These are phyloP conservation scores for Paramecium octaurelia DNA, from an alignment of 73 alveolate genomes.

Conservation along the genomic window DNA sequence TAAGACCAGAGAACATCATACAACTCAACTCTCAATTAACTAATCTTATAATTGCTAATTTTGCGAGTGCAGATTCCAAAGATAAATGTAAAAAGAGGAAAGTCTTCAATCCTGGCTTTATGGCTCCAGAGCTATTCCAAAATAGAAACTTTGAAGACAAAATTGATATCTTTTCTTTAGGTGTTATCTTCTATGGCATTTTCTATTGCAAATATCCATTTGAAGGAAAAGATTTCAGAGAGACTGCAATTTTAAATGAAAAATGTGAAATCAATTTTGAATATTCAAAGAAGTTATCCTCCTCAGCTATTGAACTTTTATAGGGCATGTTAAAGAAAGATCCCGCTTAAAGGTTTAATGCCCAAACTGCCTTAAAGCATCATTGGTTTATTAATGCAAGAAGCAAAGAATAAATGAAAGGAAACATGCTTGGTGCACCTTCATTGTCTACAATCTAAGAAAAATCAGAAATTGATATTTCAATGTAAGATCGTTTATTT, in stretches of 20 bases:
- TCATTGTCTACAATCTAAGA: constrained; percentile 16
- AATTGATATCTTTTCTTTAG: constrained; percentile 55
- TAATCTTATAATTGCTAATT: constrained; percentile 29
- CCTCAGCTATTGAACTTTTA: neutral
- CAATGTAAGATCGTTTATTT: neutral
- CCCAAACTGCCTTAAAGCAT: neutral
- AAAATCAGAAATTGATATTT: constrained; percentile 34
- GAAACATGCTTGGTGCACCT: neutral
- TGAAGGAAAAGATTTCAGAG: constrained; percentile 56
- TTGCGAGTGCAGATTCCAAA: constrained; percentile 11
- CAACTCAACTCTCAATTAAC: neutral
- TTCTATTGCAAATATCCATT: constrained; percentile 47
- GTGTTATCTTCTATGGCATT: constrained; percentile 51
- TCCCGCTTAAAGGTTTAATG: neutral
- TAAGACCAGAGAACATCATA: constrained; percentile 36
- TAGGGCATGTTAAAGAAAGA: neutral
- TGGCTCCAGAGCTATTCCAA: constrained; percentile 56
- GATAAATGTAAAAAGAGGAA: neutral
- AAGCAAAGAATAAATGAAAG: neutral
- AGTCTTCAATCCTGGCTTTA: constrained; percentile 33
- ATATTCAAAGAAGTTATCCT: neutral
- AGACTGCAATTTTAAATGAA: constrained; percentile 39
- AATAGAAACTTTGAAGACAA: constrained; percentile 49
- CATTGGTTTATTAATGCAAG: constrained; percentile 36
- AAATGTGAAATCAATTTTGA: constrained; percentile 47